phyloP scores from a whole-genome alignment of 2,329 filamentous ascomycete genomes.

The Fusarium tupiense region DNA sequence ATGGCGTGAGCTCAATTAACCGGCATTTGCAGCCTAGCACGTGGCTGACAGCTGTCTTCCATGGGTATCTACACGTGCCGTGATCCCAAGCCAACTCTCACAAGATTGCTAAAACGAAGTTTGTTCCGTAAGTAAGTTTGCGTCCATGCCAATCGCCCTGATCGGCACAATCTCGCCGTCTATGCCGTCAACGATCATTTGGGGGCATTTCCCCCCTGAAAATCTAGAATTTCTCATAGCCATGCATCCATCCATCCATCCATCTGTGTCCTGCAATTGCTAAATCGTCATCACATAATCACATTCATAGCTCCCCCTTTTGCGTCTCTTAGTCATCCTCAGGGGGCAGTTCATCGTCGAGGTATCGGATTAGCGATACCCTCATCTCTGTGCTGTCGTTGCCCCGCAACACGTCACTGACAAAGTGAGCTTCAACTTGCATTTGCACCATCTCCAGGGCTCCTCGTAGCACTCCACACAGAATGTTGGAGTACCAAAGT shows the following conservation, averaged over 20 bases:
- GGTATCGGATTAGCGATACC: conserved; percentile 89
- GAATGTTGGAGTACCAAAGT: conserved; percentile 97
- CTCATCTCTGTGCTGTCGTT: conserved; percentile 98
- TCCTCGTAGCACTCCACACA: conserved; percentile 91
- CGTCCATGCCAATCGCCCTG: conserved; percentile 3
- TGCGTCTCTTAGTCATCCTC: conserved; percentile 80
- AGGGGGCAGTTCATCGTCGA: conserved; percentile 96
- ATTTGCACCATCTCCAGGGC: conserved; percentile 99
- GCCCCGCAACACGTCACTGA: conserved; percentile 90
- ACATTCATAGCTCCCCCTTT: neutral
- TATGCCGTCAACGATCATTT: neutral
- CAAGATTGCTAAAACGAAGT: conserved; percentile 9
- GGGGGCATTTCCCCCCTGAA: neutral
- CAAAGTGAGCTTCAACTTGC: conserved; percentile 97
- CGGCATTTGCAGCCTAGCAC: conserved; percentile 18
- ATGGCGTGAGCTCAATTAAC: conserved; percentile 11
- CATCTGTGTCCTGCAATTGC: neutral
- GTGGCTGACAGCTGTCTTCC: conserved; percentile 28
- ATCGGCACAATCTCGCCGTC: conserved; percentile 3
- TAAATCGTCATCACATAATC: conserved; percentile 8
- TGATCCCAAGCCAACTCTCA: conserved; percentile 17
- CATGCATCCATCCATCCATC: neutral
- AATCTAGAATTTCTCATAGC: conserved; percentile 1
- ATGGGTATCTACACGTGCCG: conserved; percentile 22
- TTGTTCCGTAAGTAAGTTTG: conserved; percentile 6